These are phyloP conservation scores for Kurtzmaniella quercitrusa DNA, from an alignment of 1,139 yeast genomes.

Conservation along the genomic window DNA sequence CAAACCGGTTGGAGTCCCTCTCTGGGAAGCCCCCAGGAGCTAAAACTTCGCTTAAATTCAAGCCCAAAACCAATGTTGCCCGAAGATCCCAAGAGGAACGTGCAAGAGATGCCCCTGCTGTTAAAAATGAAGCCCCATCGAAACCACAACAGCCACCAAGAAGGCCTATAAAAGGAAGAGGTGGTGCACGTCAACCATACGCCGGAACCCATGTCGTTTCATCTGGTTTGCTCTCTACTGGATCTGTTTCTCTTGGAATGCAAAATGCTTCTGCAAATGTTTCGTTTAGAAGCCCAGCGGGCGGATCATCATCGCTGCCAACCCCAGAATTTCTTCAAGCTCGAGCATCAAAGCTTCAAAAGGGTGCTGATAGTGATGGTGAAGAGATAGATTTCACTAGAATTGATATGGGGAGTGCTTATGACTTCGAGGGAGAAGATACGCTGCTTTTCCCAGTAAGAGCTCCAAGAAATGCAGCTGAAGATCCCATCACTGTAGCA, in stretches of 20 bases:
- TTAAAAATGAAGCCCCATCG: slow-evolving; percentile 24
- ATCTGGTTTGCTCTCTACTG: slow-evolving; percentile 70
- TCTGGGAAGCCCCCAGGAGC: slow-evolving; percentile 25
- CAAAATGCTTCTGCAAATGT: slow-evolving; percentile 26
- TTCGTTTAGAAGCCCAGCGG: slow-evolving; percentile 10
- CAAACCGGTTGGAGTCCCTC: slow-evolving; percentile 43
- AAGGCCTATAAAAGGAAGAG: slow-evolving; percentile 11
- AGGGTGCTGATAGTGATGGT: slow-evolving; percentile 10
- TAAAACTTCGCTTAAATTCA: slow-evolving; percentile 62
- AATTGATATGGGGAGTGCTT: slow-evolving; percentile 62
- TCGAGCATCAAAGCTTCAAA: slow-evolving; percentile 24
- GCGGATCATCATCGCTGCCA: slow-evolving; percentile 21
- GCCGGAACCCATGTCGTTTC: slow-evolving; percentile 67
- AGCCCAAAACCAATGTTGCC: slow-evolving; percentile 73
- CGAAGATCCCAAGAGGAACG: slow-evolving; percentile 81
- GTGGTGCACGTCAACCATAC: slow-evolving; percentile 42
- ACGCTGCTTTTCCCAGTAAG: slow-evolving; percentile 43
- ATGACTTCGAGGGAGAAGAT: slow-evolving; percentile 46
- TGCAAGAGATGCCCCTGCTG: slow-evolving; percentile 64
- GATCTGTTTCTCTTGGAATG: slow-evolving; percentile 47
- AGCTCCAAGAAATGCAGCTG: slow-evolving; percentile 27
- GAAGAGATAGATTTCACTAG: slow-evolving; percentile 38
- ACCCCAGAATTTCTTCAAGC: slow-evolving; percentile 39
- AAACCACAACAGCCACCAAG: slow-evolving; percentile 24
- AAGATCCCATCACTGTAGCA: slow-evolving; percentile 21